A percentile compares a stretch with the other conserved stretches of the same genome.
These are phyloP conservation scores for Vaccinium darrowii DNA, from an alignment of 148 eudicot species.

Conservation along the genomic window DNA sequence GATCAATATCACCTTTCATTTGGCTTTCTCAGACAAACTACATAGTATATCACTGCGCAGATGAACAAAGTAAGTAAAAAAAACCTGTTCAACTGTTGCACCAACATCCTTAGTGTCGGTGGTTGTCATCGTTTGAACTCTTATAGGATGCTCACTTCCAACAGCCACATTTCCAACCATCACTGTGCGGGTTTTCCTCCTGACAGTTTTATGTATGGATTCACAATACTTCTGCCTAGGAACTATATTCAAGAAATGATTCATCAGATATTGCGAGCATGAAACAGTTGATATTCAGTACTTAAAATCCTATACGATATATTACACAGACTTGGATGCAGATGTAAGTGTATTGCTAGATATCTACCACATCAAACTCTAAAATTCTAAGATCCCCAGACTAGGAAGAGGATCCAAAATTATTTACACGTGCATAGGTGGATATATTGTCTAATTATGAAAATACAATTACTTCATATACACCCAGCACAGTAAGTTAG, in stretches of 20 bases:
- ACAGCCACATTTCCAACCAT: conserved; percentile 93
- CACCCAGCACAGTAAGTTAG: background rate
- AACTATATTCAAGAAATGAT: conserved; percentile 44
- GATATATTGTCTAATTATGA: background rate
- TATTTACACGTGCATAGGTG: background rate
- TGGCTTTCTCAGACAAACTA: background rate
- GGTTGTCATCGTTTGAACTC: conserved; percentile 97
- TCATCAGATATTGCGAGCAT: background rate
- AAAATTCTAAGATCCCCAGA: background rate
- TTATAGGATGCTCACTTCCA: conserved; percentile 95
- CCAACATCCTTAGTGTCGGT: conserved; percentile 94
- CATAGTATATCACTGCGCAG: background rate
- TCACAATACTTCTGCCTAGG: conserved; percentile 95
- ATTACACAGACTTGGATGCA: background rate
- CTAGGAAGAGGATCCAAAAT: background rate
- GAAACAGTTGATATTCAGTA: background rate
- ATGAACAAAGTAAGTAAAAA: conserved; percentile 9
- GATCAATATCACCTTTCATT: background rate
- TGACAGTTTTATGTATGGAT: conserved; percentile 70
- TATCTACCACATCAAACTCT: background rate
- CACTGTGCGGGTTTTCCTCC: conserved; percentile 90
- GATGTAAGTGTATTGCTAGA: background rate
- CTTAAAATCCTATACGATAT: background rate
- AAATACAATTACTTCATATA: background rate
- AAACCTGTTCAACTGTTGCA: conserved; percentile 86